Evolutionary conservation across 352 stramenopile species (phyloP).

Genomic region (Pythium phragmiticola): DNA sequence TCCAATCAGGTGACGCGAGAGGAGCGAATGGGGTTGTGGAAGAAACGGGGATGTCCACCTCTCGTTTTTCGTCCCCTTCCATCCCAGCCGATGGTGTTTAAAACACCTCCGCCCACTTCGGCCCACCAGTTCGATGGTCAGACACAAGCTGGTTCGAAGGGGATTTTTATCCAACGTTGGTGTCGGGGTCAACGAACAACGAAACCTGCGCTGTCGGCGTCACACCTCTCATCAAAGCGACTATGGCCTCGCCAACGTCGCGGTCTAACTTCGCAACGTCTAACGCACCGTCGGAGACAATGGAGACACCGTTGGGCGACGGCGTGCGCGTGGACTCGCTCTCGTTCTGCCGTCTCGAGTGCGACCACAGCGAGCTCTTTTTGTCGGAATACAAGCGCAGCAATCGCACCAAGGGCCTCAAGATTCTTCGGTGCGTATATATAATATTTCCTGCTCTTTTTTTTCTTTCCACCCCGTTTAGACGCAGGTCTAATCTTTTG

Average conservation of each 20-base stretch:
- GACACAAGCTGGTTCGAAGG: too few species aligned
- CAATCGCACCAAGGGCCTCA: slow-evolving; percentile 72
- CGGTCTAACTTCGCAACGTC: background rate
- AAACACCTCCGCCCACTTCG: slow-evolving; percentile 7
- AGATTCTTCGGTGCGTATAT: slow-evolving; percentile 49
- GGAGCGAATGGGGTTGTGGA: slow-evolving; percentile 9
- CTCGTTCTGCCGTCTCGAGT: slow-evolving; percentile 59
- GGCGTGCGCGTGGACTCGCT: slow-evolving; percentile 32
- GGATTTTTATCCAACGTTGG: background rate
- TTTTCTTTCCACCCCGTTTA: background rate
- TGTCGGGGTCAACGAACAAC: slow-evolving; percentile 20
- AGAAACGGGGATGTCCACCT: slow-evolving; percentile 20
- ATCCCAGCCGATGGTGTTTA: slow-evolving; percentile 18
- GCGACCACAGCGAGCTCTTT: slow-evolving; percentile 65
- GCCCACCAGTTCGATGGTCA: slow-evolving; percentile 18
- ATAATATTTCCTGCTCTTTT: background rate
- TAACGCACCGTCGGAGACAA: background rate
- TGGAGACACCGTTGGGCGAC: background rate
- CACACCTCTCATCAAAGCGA: background rate
- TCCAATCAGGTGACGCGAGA: slow-evolving; percentile 1
- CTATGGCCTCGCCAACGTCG: slow-evolving; percentile 4
- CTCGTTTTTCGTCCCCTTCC: slow-evolving; percentile 21
- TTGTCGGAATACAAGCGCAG: slow-evolving; percentile 67
- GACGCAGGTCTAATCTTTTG: background rate
- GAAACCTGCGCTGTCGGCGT: slow-evolving; percentile 17